Percentiles rank a stretch among this genome's conserved stretches.
phyloP scores from a whole-genome alignment of 2,329 filamentous ascomycete species.

The Aspergillus viridinutans region DNA sequence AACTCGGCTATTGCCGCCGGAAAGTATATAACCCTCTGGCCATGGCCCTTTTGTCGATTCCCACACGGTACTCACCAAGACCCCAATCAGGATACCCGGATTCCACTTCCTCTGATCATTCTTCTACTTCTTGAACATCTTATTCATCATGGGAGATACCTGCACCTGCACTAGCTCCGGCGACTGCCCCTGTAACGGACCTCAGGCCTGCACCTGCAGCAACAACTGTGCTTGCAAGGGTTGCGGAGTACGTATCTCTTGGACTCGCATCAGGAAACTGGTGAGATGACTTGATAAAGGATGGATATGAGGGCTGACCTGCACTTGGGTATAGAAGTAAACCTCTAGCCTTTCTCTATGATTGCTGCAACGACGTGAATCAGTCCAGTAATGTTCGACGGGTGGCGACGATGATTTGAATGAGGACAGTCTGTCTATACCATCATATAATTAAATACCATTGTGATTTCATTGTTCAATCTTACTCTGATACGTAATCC shows the following conservation, averaged over 20 bases:
- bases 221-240: slow-evolving; percentile 33
- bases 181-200: slow-evolving; percentile 30
- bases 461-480: background rate
- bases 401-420: background rate
- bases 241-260: slow-evolving; percentile 35
- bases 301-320: slow-evolving; percentile 11
- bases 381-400: slow-evolving; percentile 1
- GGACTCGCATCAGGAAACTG: slow-evolving; percentile 5
- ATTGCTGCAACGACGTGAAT: background rate
- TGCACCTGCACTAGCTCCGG: slow-evolving; percentile 32
- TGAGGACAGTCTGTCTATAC: background rate
- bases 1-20: slow-evolving; percentile 4
- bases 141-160: slow-evolving; percentile 28
- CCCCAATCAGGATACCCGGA: slow-evolving; percentile 5
- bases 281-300: slow-evolving; percentile 6
- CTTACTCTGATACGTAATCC: background rate
- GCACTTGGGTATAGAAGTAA: slow-evolving; percentile 21
- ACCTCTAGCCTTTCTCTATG: background rate
- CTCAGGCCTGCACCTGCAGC: slow-evolving; percentile 30
- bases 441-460: too few species aligned
- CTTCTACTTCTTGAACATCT: background rate
- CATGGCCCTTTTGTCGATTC: background rate
- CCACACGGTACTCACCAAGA: background rate
- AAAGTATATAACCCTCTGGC: slow-evolving; percentile 9
- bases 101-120: background rate